Evolutionary conservation across 2,329 filamentous ascomycete genomes (phyloP).

Genomic region (Calonectria fujianensis): DNA sequence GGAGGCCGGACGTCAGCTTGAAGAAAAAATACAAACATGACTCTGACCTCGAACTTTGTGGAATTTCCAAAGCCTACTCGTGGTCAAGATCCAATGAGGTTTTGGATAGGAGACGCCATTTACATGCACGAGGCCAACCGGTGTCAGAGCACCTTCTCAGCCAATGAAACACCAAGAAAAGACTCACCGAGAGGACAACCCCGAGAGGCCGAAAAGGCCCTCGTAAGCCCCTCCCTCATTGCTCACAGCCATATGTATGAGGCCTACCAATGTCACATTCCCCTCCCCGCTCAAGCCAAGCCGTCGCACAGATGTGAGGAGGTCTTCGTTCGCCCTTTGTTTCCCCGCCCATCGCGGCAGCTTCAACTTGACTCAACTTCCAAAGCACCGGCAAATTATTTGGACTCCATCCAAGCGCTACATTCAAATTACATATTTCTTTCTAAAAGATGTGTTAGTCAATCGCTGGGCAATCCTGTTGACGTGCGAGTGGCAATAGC

Average conservation of each 20-base stretch:
- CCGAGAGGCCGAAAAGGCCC: background rate
- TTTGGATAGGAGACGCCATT: background rate
- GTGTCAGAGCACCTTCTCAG: background rate
- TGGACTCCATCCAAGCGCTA: background rate
- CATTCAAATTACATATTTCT: background rate
- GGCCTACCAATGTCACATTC: slow-evolving; percentile 18
- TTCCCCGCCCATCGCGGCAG: background rate
- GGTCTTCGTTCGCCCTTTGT: background rate
- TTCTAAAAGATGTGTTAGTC: background rate
- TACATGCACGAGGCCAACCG: slow-evolving; percentile 23
- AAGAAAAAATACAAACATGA: background rate
- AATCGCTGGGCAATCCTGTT: background rate
- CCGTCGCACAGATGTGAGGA: background rate
- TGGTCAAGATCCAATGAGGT: background rate
- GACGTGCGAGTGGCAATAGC: background rate
- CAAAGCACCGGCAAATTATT: background rate
- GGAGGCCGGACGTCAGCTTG: background rate
- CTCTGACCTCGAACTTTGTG: background rate
- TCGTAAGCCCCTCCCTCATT: slow-evolving; percentile 3
- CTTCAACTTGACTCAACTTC: background rate
- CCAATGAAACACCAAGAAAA: background rate
- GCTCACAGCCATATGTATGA: background rate
- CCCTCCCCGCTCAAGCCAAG: background rate
- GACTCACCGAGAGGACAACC: background rate
- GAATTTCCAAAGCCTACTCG: background rate